phyloP scores from a whole-genome alignment of 345 rosid species.

The Fremontodendron californicum region DNA sequence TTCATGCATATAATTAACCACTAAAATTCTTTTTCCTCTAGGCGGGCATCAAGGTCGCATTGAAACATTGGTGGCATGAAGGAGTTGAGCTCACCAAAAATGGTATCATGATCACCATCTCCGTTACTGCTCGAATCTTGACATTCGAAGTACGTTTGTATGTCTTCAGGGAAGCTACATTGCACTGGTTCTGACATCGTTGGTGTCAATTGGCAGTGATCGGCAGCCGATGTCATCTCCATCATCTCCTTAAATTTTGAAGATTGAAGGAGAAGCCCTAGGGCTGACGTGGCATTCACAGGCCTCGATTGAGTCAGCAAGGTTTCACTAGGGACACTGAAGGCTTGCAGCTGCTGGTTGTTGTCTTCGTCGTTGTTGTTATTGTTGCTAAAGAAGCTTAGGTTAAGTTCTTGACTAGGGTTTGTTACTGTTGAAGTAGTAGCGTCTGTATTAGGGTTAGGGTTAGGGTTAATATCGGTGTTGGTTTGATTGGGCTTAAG shows the following conservation, averaged over 20 bases:
- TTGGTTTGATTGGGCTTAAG: slow-evolving; percentile 36
- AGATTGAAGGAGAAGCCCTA: slow-evolving; percentile 60
- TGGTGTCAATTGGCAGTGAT: slow-evolving; percentile 13
- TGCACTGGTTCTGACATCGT: slow-evolving; percentile 28
- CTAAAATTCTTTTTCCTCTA: not conserved
- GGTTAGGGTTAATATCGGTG: not conserved
- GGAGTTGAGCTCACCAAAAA: slow-evolving; percentile 56
- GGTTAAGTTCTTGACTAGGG: slow-evolving; percentile 20
- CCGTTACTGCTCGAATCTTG: slow-evolving; percentile 47
- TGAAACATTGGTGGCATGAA: slow-evolving; percentile 45
- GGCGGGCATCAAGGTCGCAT: slow-evolving; percentile 42
- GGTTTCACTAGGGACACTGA: not conserved
- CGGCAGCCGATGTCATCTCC: slow-evolving; percentile 48
- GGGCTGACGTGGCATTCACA: slow-evolving; percentile 46
- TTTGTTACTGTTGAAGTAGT: not conserved
- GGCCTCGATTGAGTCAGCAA: slow-evolving; percentile 18
- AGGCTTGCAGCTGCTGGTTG: slow-evolving; percentile 1
- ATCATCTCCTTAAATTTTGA: slow-evolving; percentile 65
- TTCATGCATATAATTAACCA: not conserved
- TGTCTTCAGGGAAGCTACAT: slow-evolving; percentile 70
- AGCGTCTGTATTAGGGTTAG: slow-evolving; percentile 8
- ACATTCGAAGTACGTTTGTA: slow-evolving; percentile 65
- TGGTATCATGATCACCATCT: slow-evolving; percentile 39
- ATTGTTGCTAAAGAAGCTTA: slow-evolving; percentile 14
- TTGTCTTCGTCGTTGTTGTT: not conserved